Percentiles rank a stretch among this genome's conserved stretches.
phyloP scores from a whole-genome alignment of 2,329 filamentous ascomycete species.

The Akanthomyces uredinophilus region DNA sequence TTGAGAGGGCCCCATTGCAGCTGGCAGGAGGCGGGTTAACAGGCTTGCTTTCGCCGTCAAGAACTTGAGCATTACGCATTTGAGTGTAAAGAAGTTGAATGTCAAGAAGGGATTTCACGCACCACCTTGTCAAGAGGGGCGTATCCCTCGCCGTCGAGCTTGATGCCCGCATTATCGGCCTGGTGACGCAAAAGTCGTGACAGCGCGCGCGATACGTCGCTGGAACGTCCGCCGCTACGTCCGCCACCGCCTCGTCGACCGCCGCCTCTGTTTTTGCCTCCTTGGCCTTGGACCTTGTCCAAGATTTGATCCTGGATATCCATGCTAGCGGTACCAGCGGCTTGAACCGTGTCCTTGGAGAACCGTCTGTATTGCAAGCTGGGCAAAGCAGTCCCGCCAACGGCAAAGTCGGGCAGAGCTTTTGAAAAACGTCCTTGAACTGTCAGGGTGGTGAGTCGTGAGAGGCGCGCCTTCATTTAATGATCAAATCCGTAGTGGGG shows the following conservation, averaged over 20 bases:
- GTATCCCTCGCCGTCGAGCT: conserved; percentile 55
- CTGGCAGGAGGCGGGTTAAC: conserved; percentile 26
- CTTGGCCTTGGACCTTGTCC: not conserved
- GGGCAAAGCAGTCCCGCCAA: too few species aligned
- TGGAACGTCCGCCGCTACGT: conserved; percentile 25
- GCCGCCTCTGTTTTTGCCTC: conserved; percentile 3
- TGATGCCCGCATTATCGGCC: conserved; percentile 50
- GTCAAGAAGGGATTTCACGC: conserved; percentile 36
- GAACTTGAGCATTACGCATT: not conserved
- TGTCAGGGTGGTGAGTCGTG: not conserved
- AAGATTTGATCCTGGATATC: conserved; percentile 5
- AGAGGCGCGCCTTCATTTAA: not conserved
- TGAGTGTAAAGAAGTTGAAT: too few species aligned
- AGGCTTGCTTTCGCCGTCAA: not conserved
- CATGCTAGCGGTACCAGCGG: conserved; percentile 1
- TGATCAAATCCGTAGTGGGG: not conserved
- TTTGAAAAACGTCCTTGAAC: not conserved
- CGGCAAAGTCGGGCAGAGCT: too few species aligned
- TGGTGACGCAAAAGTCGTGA: conserved; percentile 52
- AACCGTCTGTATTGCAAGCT: conserved; percentile 2
- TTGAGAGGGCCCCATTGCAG: conserved; percentile 55
- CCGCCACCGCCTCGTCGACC: conserved; percentile 20
- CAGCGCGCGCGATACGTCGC: conserved; percentile 47
- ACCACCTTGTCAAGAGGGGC: conserved; percentile 55
- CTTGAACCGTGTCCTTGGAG: conserved; percentile 8